Evolutionary conservation across 2,329 filamentous ascomycete genomes (phyloP).

Genomic region (Chalara sp.): DNA sequence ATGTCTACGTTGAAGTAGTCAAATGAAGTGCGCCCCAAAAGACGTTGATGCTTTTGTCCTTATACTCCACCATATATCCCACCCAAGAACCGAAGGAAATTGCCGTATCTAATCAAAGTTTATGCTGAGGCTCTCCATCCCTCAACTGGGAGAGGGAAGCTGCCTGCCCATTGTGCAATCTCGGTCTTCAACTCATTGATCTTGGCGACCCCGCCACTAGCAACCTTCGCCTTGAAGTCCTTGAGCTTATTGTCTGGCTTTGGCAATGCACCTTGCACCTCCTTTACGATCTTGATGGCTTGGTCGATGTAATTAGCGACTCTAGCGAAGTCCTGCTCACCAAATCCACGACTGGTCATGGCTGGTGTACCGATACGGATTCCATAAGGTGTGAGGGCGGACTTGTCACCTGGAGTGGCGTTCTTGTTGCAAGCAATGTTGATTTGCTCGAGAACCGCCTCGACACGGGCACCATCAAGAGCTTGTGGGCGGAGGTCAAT

Average conservation of each 20-base stretch:
- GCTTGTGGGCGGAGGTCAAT: constrained; percentile 82
- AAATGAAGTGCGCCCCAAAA: neutral
- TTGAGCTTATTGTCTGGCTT: constrained; percentile 99
- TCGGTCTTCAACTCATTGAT: constrained; percentile 84
- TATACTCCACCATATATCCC: constrained; percentile 2
- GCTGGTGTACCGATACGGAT: constrained; percentile 94
- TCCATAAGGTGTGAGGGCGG: constrained; percentile 86
- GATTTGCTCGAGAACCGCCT: constrained; percentile 93
- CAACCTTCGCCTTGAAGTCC: constrained; percentile 95
- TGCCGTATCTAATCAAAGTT: neutral
- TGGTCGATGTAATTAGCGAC: constrained; percentile 86
- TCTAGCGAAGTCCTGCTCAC: constrained; percentile 83
- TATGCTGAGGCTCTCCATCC: constrained; percentile 46
- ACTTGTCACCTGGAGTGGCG: constrained; percentile 95
- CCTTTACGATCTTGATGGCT: constrained; percentile 83
- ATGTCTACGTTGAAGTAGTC: constrained; percentile 3
- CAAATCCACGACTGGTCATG: constrained; percentile 95
- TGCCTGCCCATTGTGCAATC: constrained; percentile 78
- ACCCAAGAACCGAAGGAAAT: neutral
- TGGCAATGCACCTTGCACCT: constrained; percentile 75
- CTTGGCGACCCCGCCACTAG: constrained; percentile 68
- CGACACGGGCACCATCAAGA: constrained; percentile 90
- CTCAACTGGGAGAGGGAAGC: constrained; percentile 88
- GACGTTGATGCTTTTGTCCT: constrained; percentile 6
- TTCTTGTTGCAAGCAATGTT: constrained; percentile 99